Evolutionary conservation across 139 green algal genomes (phyloP), one percentile per base, ranked within the genome.

Genomic region (Spirogloea muscicola): DNA sequence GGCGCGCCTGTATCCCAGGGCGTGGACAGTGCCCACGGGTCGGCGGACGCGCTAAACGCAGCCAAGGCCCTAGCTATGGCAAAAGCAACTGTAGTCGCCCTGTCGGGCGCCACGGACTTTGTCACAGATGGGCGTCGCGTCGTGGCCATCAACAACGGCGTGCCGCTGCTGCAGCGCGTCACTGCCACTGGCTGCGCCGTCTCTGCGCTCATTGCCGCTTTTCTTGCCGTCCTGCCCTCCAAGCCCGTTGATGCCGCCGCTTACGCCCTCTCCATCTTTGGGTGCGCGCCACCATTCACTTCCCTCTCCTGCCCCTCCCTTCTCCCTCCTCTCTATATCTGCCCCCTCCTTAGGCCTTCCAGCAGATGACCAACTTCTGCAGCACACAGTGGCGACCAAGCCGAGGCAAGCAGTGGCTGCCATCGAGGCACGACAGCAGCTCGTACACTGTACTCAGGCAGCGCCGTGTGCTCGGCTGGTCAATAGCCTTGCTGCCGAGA

Each of bases 171-270:
- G 68, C 55, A 73, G 18, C 41, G 9, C 16, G 49, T 77, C 29
- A 77, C 68, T 27, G 68, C 68, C 68, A 77, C 58, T 9, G 68
- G 68, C 13, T 77, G 68, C 58, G 57, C 29, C 58, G 68, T 77
- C 3, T 75, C 68, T 18, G 68, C 68, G 18, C 60, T 77, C 58
- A 77, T 77, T 6, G 43, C 13, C 64, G 64, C 38, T 41, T 44
- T 63, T 33, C 43, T 67, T 3, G 40, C 64, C 9, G 64, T 68
- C n/a, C 33, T 37, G 4, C 64, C 64, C 9, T 4, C 67, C 25
- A 25, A 67, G 6, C 64, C 64, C 34, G 7, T 74, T 25, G 41
- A 74, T 27, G 64, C 64, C 4, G 10, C 64, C 21, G 64, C 64
- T 25, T 70, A 67, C 51, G 38, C 64, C 51, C 64, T 74, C 49